These are phyloP conservation scores for Diutina catenulata DNA, from an alignment of 1,139 yeast genomes.

Conservation along the genomic window DNA sequence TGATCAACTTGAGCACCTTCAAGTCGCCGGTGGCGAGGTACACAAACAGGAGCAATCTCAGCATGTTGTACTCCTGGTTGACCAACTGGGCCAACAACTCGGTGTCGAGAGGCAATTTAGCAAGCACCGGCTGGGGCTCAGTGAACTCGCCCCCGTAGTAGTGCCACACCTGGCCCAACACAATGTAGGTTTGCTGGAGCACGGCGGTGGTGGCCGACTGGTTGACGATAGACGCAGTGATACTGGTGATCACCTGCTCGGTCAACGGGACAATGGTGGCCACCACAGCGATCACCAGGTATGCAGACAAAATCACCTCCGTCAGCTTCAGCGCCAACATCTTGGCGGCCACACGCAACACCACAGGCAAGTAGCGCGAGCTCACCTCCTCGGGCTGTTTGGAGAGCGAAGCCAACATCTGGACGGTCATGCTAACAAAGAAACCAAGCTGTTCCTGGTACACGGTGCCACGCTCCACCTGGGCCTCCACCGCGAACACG, in stretches of 20 bases:
- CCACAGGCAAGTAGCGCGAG: constrained; percentile 32
- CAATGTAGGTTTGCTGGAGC: constrained; percentile 23
- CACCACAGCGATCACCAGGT: constrained; percentile 2
- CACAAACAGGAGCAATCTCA: constrained; percentile 2
- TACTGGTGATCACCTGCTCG: constrained; percentile 50
- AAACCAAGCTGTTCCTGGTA: constrained; percentile 69
- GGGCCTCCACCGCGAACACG: constrained; percentile 43
- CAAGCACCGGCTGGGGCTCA: neutral
- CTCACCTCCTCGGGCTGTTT: constrained; percentile 20
- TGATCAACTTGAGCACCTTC: neutral
- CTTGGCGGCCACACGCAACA: constrained; percentile 47
- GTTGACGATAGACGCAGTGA: constrained; percentile 54
- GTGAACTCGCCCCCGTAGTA: constrained; percentile 13
- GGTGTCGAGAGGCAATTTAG: neutral
- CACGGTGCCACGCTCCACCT: constrained; percentile 41
- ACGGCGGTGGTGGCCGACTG: constrained; percentile 14
- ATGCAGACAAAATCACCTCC: neutral
- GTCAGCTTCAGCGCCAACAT: constrained; percentile 18
- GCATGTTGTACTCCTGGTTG: neutral
- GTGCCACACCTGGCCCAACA: constrained; percentile 33
- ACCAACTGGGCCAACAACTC: neutral
- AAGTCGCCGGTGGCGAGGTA: constrained; percentile 1
- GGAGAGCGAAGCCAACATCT: constrained; percentile 31
- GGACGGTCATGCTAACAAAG: constrained; percentile 65
- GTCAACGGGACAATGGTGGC: constrained; percentile 63